phyloP scores from a whole-genome alignment of 1,284 basidiomycete species.

The Papiliotrema terrestris region DNA sequence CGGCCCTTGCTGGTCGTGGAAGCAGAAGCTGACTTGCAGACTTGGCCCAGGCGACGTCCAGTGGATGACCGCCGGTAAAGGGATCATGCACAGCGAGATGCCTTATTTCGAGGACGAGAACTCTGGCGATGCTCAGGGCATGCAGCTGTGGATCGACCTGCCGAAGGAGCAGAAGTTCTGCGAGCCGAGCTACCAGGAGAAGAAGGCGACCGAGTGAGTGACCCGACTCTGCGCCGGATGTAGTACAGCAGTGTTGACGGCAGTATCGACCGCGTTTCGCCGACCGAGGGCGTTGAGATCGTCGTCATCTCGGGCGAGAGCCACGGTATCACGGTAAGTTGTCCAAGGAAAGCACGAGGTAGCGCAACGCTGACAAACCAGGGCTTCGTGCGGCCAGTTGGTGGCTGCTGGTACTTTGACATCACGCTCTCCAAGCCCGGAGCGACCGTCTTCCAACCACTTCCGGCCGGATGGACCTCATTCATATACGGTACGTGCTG shows the following conservation, averaged over 20 bases:
- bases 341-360: neutral
- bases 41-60: slow-evolving; percentile 84
- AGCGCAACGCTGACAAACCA: slow-evolving; percentile 26
- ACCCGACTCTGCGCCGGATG: neutral
- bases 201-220: slow-evolving; percentile 52
- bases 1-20: neutral
- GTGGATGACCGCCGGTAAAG: slow-evolving; percentile 84
- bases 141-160: slow-evolving; percentile 93
- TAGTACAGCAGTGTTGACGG: neutral
- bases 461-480: slow-evolving; percentile 78
- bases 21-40: slow-evolving; percentile 15
- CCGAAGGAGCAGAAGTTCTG: slow-evolving; percentile 84
- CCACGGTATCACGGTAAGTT: slow-evolving; percentile 59
- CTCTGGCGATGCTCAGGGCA: slow-evolving; percentile 52
- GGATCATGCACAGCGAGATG: slow-evolving; percentile 77
- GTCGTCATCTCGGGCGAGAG: slow-evolving; percentile 87
- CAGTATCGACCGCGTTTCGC: slow-evolving; percentile 70
- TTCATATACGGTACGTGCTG: slow-evolving; percentile 68
- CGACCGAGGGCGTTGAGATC: slow-evolving; percentile 67
- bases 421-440: slow-evolving; percentile 64
- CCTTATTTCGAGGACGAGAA: slow-evolving; percentile 65
- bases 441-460: slow-evolving; percentile 71
- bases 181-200: slow-evolving; percentile 55
- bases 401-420: slow-evolving; percentile 92
- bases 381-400: slow-evolving; percentile 82